Evolutionary conservation across 2,329 filamentous ascomycete species (phyloP).

Genomic region (Fusarium temperatum): DNA sequence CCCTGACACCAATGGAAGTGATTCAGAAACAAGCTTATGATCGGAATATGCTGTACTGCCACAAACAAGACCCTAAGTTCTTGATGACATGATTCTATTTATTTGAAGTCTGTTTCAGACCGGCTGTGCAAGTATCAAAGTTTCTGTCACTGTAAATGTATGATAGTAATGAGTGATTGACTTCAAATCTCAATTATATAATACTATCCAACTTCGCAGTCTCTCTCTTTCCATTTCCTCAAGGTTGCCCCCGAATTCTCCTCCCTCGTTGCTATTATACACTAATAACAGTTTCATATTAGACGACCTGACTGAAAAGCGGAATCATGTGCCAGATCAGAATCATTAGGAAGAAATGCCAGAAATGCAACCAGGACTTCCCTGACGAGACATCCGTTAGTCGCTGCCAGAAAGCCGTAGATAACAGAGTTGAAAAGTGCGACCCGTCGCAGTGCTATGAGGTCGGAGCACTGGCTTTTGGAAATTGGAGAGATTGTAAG

Average conservation of each 20-base stretch:
- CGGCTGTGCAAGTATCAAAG: rapidly evolving
- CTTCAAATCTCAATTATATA: background rate
- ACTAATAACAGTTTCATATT: rapidly evolving
- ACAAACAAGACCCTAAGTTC: background rate
- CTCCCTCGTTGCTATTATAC: too few species aligned
- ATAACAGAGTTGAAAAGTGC: background rate
- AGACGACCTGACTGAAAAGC: rapidly evolving
- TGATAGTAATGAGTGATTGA: rapidly evolving
- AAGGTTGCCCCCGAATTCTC: background rate
- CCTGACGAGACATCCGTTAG: background rate
- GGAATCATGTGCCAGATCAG: background rate
- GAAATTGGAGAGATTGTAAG: background rate
- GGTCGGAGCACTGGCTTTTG: background rate
- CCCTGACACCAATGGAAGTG: too few species aligned
- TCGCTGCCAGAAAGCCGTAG: background rate
- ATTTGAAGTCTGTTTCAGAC: background rate
- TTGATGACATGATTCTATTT: too few species aligned
- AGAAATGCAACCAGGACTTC: background rate
- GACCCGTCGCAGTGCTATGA: background rate
- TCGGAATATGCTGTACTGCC: too few species aligned
- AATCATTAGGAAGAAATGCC: background rate
- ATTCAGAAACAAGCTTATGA: too few species aligned
- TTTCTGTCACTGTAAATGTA: too few species aligned
- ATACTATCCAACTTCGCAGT: background rate
- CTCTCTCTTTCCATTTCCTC: background rate